These are phyloP conservation scores for Apiospora phragmitis DNA, from an alignment of 2,329 filamentous ascomycete species.

Conservation along the genomic window DNA sequence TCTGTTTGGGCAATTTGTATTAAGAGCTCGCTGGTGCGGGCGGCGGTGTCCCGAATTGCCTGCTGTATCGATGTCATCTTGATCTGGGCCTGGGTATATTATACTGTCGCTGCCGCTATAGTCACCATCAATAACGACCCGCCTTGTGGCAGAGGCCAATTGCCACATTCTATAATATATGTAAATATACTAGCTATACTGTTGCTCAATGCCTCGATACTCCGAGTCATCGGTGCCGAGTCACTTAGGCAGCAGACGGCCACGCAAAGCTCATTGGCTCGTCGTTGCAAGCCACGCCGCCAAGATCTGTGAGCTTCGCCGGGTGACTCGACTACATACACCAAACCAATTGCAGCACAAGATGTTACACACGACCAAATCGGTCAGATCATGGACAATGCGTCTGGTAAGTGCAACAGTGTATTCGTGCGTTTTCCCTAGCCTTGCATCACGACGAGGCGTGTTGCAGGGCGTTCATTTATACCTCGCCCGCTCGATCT, in stretches of 20 bases:
- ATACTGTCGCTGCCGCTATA: background rate
- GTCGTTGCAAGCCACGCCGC: background rate
- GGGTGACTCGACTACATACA: background rate
- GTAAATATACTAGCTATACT: background rate
- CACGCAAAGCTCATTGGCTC: background rate
- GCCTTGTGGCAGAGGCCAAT: background rate
- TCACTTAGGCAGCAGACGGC: background rate
- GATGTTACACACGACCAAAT: background rate
- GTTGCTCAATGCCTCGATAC: background rate
- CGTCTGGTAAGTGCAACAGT: background rate
- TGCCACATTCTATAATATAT: background rate
- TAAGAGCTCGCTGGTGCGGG: constrained; percentile 7
- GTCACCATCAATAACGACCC: background rate
- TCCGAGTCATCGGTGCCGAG: background rate
- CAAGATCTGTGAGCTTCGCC: constrained; percentile 7
- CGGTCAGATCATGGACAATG: background rate
- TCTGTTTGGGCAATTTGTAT: background rate
- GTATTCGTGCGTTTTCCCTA: background rate
- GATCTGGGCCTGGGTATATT: background rate
- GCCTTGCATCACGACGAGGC: background rate
- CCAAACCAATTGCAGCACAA: background rate
- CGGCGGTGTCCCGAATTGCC: constrained; percentile 9
- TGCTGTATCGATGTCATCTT: background rate
- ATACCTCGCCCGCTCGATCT: background rate
- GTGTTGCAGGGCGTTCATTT: background rate